Evolutionary conservation across 352 stramenopile genomes (phyloP), one percentile per base, ranked within the genome.

Genomic region (Pythium brachiatum): DNA sequence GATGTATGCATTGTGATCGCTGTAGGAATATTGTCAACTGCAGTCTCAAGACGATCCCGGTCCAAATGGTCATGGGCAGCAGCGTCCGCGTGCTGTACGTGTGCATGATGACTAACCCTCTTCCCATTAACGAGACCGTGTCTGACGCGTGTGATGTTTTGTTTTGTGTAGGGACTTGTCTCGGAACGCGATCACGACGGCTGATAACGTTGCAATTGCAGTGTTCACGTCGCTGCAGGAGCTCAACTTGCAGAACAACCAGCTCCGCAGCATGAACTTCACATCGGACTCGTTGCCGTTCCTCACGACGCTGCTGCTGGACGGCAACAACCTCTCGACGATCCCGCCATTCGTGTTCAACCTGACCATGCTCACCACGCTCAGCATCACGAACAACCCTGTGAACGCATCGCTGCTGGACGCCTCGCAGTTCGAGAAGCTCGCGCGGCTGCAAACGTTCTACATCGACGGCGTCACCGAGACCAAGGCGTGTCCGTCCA

Each of bases 21-120:
- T 60, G 3, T 43, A 90, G 81, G 56, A 69, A 70, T 32, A 77
- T 91, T 63, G 85, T 81, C 70, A 86, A 89, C 63, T 91, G 82
- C 72, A 81, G 74, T 20, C 70, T 91, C 29, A 74, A 68, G 66
- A 63, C 71, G n/a, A 83, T 91, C 48, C 82, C 82, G 3, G 78
- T 70, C 0, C 62, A 77, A 60, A 75, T 83, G 20, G 34, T 87
- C 2, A 69, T 70, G 26, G 80, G 82, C 16, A 55, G 59, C 34
- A 70, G 68, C 13, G 66, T 91, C 47, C 75, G 66, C 39, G 53
- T 74, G 18, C 59, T 91, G 82, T 91, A 87, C 66, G 80, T 81
- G 7, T 16, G 29, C n/a, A n/a, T n/a, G n/a, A n/a, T n/a, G n/a
- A n/a, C n/a, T n/a, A n/a, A n/a, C n/a, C n/a, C n/a, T n/a, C n/a